Evolutionary conservation across 1,284 basidiomycete species (phyloP), one percentile per base, ranked within the genome.

Genomic region (Sanghuangporus sanghuang): DNA sequence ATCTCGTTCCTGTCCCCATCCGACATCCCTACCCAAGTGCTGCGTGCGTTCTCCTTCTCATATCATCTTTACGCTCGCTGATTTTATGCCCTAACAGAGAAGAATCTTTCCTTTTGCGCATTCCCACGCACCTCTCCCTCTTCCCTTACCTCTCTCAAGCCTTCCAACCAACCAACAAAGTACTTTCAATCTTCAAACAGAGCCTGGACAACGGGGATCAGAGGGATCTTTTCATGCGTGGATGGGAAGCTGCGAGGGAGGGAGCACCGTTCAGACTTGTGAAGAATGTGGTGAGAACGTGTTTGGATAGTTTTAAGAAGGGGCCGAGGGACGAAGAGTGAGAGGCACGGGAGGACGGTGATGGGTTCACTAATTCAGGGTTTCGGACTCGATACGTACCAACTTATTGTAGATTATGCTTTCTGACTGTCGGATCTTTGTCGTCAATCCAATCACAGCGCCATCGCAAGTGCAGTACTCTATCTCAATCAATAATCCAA

Each of bases 161-260:
- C 11, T 76, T 87, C 23, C 71, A 74, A 3, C 85, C 85, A 5
- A 77, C 84, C 0, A 67, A 73, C 57, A 81, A 75, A 58, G 78
- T 78, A n/a, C 67, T 86, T 7, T 69, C 70, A 6, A 78, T 84
- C 11, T 69, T 83, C n/a, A 75, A 71, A 27, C 77, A 81, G 50
- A 85, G 79, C 63, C 66, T 85, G 32, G 71, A 74, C 16, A 80
- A 79, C 3, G 85, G 84, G 7, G 78, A 82, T 61, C 81, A 83
- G 64, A 76, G 71, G 57, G 73, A 81, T 63, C 81, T 87, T 69
- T 81, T 78, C 3, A 68, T 68, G 23, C 79, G 81, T 2, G 71
- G 81, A 2, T 83, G 82, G 80, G 80, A 84, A 67, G 85, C 84
- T 69, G 79, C 82, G 14, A 78, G 73, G 72, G 78, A 81, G 1